phyloP scores from a whole-genome alignment of 1,139 yeast species.

The Taphrina sp. region DNA sequence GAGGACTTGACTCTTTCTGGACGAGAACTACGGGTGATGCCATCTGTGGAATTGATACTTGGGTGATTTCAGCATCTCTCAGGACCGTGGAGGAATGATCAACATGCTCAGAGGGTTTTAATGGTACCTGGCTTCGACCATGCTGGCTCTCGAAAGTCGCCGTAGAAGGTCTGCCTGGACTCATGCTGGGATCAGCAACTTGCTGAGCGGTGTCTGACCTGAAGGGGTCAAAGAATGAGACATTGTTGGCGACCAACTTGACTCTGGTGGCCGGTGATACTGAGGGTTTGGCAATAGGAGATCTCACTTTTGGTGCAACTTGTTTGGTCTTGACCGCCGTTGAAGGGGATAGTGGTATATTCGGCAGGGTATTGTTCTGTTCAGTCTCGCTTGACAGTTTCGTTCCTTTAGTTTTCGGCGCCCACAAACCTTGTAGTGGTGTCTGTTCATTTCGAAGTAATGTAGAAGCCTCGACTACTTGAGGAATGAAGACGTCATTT shows the following conservation, averaged over 20 bases:
- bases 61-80: too few species aligned
- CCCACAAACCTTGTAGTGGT: background rate
- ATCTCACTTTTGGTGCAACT: background rate
- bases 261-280: background rate
- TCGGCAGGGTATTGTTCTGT: background rate
- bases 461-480: slow-evolving; percentile 1
- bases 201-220: too few species aligned
- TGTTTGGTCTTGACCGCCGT: background rate
- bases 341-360: background rate
- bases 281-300: background rate
- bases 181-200: too few species aligned
- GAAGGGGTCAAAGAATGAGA: slow-evolving; percentile 27
- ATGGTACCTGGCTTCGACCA: too few species aligned
- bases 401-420: too few species aligned
- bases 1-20: too few species aligned
- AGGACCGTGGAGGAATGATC: too few species aligned
- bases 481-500: background rate
- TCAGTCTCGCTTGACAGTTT: background rate
- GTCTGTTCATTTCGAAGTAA: background rate
- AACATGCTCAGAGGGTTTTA: too few species aligned
- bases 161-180: too few species aligned
- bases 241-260: slow-evolving; percentile 13
- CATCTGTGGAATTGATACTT: too few species aligned
- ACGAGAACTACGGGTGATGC: too few species aligned
- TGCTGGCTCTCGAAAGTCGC: too few species aligned